Evolutionary conservation across 108 stramenopile genomes (phyloP).

Genomic region (Nitzschia sp.): DNA sequence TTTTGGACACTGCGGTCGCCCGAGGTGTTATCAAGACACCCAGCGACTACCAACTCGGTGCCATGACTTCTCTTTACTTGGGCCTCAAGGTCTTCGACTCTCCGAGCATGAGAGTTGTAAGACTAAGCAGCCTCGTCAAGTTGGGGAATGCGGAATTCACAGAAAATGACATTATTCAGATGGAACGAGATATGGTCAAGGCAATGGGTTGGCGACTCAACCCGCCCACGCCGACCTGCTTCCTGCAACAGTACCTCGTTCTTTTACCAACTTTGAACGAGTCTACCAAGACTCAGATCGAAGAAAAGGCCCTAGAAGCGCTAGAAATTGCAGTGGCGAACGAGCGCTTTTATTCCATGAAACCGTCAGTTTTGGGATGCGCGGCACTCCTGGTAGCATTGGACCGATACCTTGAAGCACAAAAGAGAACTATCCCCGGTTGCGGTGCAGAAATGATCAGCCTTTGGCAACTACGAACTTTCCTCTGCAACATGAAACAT

Average conservation of each 20-base stretch:
- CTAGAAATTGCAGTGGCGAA: conserved; percentile 19
- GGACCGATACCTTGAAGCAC: conserved; percentile 5
- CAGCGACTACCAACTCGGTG: conserved; percentile 18
- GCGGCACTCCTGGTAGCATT: conserved; percentile 19
- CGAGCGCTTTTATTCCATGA: conserved; percentile 13
- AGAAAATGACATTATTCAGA: conserved; percentile 24
- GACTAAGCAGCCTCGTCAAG: conserved; percentile 23
- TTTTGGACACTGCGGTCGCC: conserved; percentile 21
- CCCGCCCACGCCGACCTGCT: conserved; percentile 30
- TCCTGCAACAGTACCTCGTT: conserved; percentile 23
- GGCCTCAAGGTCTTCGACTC: conserved; percentile 33
- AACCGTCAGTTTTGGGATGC: conserved; percentile 16
- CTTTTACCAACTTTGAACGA: conserved; percentile 14
- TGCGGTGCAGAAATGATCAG: neutral
- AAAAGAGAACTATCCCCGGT: neutral
- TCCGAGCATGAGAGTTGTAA: conserved; percentile 8
- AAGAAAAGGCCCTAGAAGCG: conserved; percentile 9
- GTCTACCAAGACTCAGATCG: neutral
- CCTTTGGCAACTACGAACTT: conserved; percentile 5
- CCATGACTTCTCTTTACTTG: conserved; percentile 25
- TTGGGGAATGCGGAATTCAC: conserved; percentile 24
- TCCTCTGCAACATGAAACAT: neutral
- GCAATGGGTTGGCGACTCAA: conserved; percentile 17
- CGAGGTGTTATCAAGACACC: conserved; percentile 9
- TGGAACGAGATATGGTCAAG: conserved; percentile 17